These are phyloP conservation scores for Podila clonocystis DNA, from an alignment of 192 early-diverging fungal genomes.

Conservation along the genomic window DNA sequence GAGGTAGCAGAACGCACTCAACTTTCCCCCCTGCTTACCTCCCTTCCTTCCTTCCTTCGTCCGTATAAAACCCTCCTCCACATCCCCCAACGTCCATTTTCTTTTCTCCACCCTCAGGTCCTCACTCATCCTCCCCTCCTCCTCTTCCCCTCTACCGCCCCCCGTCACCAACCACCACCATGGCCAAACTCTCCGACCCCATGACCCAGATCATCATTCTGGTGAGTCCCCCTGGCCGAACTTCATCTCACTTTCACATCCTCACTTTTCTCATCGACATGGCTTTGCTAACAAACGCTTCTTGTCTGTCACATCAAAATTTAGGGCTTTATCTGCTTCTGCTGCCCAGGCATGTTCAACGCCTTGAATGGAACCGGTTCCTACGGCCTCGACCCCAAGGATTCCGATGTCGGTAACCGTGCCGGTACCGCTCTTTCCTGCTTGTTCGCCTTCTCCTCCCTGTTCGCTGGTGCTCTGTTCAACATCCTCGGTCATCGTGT, in stretches of 20 bases:
- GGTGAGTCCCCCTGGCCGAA: conserved; percentile 8
- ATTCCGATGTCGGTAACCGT: conserved; percentile 67
- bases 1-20: neutral
- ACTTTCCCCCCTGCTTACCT: conserved; percentile 1
- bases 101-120: conserved; percentile 35
- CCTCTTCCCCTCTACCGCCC: neutral
- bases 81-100: conserved; percentile 5
- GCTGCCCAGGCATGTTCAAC: conserved; percentile 84
- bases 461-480: conserved; percentile 80
- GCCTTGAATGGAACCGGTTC: conserved; percentile 57
- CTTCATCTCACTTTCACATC: neutral
- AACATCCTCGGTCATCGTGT: conserved; percentile 80
- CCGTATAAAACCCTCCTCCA: neutral
- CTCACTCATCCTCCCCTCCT: neutral
- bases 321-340: conserved; percentile 74
- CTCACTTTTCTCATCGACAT: conserved; percentile 64
- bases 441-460: conserved; percentile 80
- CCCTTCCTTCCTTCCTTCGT: neutral
- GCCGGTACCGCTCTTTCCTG: conserved; percentile 79
- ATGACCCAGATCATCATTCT: conserved; percentile 39
- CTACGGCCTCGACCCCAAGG: conserved; percentile 32
- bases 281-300: conserved; percentile 64
- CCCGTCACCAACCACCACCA: neutral
- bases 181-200: conserved; percentile 34
- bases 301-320: conserved; percentile 59